Evolutionary conservation across 352 stramenopile species (phyloP).

Genomic region (Phytopythium delawarense): DNA sequence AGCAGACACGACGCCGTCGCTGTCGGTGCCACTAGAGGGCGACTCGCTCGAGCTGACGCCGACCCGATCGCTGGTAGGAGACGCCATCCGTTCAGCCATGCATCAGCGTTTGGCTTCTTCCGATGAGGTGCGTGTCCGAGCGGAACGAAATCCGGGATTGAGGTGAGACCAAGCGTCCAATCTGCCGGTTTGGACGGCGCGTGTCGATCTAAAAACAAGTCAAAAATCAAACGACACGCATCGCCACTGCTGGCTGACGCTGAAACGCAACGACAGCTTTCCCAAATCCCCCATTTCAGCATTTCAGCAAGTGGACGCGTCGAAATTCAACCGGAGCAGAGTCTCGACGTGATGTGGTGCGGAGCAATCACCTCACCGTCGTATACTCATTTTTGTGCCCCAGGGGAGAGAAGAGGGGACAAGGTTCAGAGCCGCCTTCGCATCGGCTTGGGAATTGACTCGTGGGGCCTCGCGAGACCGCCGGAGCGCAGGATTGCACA

Average conservation of each 20-base stretch:
- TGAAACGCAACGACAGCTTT: neutral
- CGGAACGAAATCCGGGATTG: neutral
- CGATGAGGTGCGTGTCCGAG: too few relatives aligned
- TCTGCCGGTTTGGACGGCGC: neutral
- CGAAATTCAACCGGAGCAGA: neutral
- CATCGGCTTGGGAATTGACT: too few relatives aligned
- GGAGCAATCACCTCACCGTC: neutral
- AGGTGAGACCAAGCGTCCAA: neutral
- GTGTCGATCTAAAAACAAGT: neutral
- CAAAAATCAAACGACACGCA: constrained; percentile 1
- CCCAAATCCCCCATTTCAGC: too few relatives aligned
- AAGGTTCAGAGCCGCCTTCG: neutral
- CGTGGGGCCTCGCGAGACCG: neutral
- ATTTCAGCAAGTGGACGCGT: too few relatives aligned
- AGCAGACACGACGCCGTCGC: neutral
- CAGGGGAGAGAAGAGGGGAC: neutral
- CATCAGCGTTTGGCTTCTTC: neutral
- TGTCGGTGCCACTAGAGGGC: neutral
- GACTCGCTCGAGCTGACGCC: neutral
- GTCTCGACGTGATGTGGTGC: neutral
- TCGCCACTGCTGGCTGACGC: neutral
- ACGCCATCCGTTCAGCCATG: neutral
- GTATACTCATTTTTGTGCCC: neutral
- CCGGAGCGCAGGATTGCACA: neutral
- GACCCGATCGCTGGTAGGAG: neutral